Percentiles rank a stretch among this genome's conserved stretches.
phyloP scores from a whole-genome alignment of 352 stramenopile species.

The Globisporangium ultimum region DNA sequence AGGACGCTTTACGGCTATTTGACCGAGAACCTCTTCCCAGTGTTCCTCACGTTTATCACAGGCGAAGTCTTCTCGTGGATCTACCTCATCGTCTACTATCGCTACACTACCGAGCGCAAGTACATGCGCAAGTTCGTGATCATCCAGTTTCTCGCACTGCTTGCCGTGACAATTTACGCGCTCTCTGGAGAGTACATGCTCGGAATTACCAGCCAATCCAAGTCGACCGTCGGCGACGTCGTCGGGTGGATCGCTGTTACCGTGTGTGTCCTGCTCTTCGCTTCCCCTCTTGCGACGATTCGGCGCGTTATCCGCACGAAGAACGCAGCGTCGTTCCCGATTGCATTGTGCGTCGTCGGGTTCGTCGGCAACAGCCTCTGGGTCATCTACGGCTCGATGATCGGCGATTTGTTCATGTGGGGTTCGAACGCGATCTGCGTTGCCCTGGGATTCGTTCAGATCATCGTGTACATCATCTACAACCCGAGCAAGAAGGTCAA shows the following conservation, averaged over 20 bases:
- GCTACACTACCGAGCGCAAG: too few relatives aligned
- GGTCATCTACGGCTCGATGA: slow-evolving; percentile 41
- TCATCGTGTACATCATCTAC: slow-evolving; percentile 37
- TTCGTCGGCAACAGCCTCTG: slow-evolving; percentile 51
- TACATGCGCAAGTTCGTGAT: too few relatives aligned
- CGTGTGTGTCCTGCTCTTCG: slow-evolving; percentile 18
- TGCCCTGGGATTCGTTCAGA: slow-evolving; percentile 29
- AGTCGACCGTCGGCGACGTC: slow-evolving; percentile 5
- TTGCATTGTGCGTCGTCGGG: slow-evolving; percentile 44
- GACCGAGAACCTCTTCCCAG: too few relatives aligned
- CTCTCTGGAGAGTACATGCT: not conserved
- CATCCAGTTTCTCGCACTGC: too few relatives aligned
- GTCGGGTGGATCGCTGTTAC: slow-evolving; percentile 16
- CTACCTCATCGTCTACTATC: too few relatives aligned
- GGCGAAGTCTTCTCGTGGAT: too few relatives aligned
- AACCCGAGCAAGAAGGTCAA: not conserved
- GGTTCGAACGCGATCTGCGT: slow-evolving; percentile 35
- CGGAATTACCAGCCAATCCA: slow-evolving; percentile 22
- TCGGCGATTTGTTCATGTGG: slow-evolving; percentile 43
- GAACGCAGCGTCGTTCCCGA: slow-evolving; percentile 33
- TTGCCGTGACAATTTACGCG: too few relatives aligned
- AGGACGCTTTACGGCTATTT: too few relatives aligned
- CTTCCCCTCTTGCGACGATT: slow-evolving; percentile 29
- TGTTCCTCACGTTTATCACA: too few relatives aligned
- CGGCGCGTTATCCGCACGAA: slow-evolving; percentile 25